phyloP scores from a whole-genome alignment of 805 yeast species.

The Sungouiella thailandica region DNA sequence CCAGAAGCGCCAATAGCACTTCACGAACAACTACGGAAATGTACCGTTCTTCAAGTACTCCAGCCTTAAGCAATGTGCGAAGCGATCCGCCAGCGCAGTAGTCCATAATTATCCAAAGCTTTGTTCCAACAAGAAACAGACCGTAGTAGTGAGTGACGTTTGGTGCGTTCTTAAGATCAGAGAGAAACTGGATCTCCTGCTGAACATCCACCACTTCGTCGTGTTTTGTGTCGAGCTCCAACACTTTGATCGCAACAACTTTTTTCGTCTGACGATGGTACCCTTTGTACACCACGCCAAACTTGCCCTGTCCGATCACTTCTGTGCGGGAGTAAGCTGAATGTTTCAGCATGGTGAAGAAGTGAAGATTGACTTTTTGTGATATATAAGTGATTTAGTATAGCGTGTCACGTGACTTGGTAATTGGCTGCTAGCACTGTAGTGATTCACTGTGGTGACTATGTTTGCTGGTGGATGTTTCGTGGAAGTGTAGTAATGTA shows the following conservation, averaged over 20 bases:
- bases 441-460: no score
- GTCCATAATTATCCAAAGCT: slow-evolving; percentile 96
- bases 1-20: slow-evolving; percentile 66
- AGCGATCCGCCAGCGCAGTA: slow-evolving; percentile 95
- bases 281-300: slow-evolving; percentile 95
- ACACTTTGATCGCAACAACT: slow-evolving; percentile 87
- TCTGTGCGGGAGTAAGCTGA: slow-evolving; percentile 68
- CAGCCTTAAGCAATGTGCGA: slow-evolving; percentile 80
- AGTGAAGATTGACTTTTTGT: background rate
- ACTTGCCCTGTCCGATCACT: slow-evolving; percentile 92
- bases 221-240: slow-evolving; percentile 86
- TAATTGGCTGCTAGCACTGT: no score
- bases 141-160: slow-evolving; percentile 93
- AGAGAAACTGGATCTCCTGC: slow-evolving; percentile 80
- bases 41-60: slow-evolving; percentile 79
- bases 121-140: slow-evolving; percentile 80
- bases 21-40: slow-evolving; percentile 85
- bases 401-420: no score
- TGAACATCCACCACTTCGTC: slow-evolving; percentile 96
- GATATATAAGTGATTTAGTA: no score
- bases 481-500: no score
- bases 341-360: slow-evolving; percentile 8
- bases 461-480: no score
- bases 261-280: slow-evolving; percentile 61
- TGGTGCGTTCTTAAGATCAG: slow-evolving; percentile 79